Conservation (phyloP, 352 stramenopile genomes). For the Phytophthora quininea region DNA sequence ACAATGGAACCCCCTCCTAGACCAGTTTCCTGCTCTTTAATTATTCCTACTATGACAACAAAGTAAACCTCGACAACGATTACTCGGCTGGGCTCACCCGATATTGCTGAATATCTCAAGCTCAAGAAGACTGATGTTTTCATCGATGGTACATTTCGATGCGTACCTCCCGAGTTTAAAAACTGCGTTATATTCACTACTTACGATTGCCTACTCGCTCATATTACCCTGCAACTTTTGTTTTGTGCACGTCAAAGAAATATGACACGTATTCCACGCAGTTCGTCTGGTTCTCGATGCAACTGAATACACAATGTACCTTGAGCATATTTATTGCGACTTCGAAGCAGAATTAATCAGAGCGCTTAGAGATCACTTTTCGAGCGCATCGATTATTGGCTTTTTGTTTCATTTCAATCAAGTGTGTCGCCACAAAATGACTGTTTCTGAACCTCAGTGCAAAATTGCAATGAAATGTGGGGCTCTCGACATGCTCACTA, state of each 20-base stretch:
- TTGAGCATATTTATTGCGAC: constrained; percentile 20
- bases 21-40: not conserved
- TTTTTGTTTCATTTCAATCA: constrained; percentile 34
- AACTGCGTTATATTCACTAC: constrained; percentile 22
- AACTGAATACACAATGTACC: constrained; percentile 6
- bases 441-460: constrained; percentile 3
- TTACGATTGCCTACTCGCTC: constrained; percentile 7
- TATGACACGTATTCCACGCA: constrained; percentile 23
- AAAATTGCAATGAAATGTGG: constrained; percentile 12
- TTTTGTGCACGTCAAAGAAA: constrained; percentile 12
- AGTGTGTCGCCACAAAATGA: constrained; percentile 8
- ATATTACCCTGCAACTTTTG: constrained; percentile 14
- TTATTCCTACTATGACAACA: not conserved
- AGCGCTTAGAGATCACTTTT: constrained; percentile 18
- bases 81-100: constrained; percentile 29
- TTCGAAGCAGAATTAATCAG: constrained; percentile 26
- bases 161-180: constrained; percentile 14
- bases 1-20: not conserved
- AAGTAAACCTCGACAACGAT: not conserved
- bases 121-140: constrained; percentile 21
- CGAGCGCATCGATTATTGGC: not conserved
- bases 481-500: constrained; percentile 19
- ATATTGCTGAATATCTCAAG: constrained; percentile 12
- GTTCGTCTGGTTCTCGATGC: constrained; percentile 14
- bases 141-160: constrained; percentile 33